phyloP scores from a whole-genome alignment of 2,329 filamentous ascomycete genomes.

The Neonectria magnoliae region DNA sequence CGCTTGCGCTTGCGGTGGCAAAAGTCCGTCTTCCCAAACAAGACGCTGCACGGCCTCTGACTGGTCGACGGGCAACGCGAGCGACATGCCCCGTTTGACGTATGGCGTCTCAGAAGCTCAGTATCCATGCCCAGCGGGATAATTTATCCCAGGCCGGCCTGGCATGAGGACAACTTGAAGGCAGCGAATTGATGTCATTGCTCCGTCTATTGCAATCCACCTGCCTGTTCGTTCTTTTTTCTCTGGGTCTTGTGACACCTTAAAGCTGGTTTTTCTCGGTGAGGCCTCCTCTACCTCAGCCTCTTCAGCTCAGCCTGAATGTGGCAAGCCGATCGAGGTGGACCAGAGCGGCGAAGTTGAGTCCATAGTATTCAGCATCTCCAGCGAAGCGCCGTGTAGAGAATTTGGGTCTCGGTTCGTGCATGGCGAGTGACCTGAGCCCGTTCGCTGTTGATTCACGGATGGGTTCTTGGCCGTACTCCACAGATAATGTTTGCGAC shows the following conservation, averaged over 20 bases:
- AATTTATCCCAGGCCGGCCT: background rate
- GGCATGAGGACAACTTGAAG: background rate
- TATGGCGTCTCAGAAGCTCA: conserved; percentile 27
- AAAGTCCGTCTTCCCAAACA: conserved; percentile 27
- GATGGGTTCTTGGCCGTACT: conserved; percentile 8
- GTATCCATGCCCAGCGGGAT: background rate
- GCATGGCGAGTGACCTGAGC: background rate
- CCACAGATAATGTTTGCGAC: conserved; percentile 2
- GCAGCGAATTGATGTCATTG: conserved; percentile 17
- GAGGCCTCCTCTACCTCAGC: conserved; percentile 17
- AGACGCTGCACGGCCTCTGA: conserved; percentile 32
- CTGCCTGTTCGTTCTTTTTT: background rate
- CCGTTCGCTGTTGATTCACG: background rate
- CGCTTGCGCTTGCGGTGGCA: conserved; percentile 28
- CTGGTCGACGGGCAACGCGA: conserved; percentile 27
- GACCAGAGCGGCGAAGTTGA: background rate
- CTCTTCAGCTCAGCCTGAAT: background rate
- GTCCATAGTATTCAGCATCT: background rate
- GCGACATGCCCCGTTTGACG: conserved; percentile 19
- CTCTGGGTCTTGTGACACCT: background rate
- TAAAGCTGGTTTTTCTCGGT: background rate
- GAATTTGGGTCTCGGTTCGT: background rate
- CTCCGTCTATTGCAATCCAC: background rate
- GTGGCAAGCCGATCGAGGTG: background rate
- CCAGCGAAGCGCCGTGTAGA: conserved; percentile 1